These are phyloP conservation scores for Epipyxis sp. DNA, from an alignment of 108 stramenopile genomes.

Conservation along the genomic window DNA sequence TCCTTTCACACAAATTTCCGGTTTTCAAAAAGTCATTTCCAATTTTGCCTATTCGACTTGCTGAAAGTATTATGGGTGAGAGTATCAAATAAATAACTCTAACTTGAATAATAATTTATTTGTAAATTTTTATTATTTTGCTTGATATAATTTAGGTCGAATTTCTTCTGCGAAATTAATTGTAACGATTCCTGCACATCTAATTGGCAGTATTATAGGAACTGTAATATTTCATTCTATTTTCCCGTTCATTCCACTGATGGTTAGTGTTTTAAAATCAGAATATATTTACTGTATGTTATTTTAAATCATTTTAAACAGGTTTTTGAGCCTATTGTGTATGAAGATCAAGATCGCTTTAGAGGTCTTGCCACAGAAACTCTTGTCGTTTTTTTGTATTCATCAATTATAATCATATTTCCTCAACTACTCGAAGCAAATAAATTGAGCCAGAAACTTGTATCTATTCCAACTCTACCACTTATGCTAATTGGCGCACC, in stretches of 20 bases:
- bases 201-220: background rate
- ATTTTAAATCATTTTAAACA: too few species aligned
- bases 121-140: background rate
- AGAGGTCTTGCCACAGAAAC: background rate
- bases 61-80: conserved; percentile 9
- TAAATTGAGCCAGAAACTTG: background rate
- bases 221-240: background rate
- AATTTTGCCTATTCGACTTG: background rate
- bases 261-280: too few species aligned
- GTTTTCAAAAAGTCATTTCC: background rate
- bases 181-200: background rate
- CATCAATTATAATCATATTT: background rate
- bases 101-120: background rate
- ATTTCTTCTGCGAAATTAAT: background rate
- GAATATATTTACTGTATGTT: too few species aligned
- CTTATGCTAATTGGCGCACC: too few species aligned
- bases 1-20: background rate
- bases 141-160: background rate
- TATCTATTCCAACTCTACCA: too few species aligned
- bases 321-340: too few species aligned
- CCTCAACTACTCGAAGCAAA: background rate
- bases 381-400: background rate
- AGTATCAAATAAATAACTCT: background rate
- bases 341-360: too few species aligned
- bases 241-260: background rate